These are phyloP conservation scores for Hyaloscypha bicolor DNA, from an alignment of 495 filamentous ascomycete genomes.

Conservation along the genomic window DNA sequence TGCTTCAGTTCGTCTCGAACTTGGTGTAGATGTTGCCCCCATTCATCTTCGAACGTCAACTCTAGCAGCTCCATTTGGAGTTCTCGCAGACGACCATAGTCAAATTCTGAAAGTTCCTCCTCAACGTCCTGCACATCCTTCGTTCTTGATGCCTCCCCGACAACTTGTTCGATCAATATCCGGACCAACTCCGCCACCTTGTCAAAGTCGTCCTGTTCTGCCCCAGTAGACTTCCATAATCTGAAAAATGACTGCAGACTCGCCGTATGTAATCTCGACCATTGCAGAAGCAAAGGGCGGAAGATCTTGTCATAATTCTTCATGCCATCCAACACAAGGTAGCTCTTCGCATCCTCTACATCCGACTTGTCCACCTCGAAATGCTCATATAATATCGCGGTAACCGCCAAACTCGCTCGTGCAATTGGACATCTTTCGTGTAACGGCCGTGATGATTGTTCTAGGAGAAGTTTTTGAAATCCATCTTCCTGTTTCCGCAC, in stretches of 20 bases:
- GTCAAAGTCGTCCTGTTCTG: constrained; percentile 81
- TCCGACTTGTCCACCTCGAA: constrained; percentile 92
- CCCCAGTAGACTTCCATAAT: constrained; percentile 87
- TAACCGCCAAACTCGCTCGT: constrained; percentile 83
- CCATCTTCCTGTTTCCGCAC: constrained; percentile 86
- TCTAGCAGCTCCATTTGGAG: constrained; percentile 96
- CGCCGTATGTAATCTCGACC: constrained; percentile 91
- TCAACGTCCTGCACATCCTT: constrained; percentile 90
- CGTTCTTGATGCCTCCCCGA: constrained; percentile 78
- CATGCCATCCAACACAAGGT: constrained; percentile 70
- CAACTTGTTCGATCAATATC: constrained; percentile 88
- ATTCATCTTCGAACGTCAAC: constrained; percentile 88
- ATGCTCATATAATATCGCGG: constrained; percentile 87
- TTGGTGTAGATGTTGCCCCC: constrained; percentile 86
- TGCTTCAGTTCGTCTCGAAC: constrained; percentile 92
- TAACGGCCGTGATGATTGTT: constrained; percentile 76
- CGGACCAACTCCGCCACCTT: constrained; percentile 90
- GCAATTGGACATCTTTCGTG: constrained; percentile 86
- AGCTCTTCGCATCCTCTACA: constrained; percentile 76
- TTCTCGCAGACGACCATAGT: constrained; percentile 73
- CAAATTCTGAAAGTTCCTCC: constrained; percentile 83
- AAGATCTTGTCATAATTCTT: constrained; percentile 85
- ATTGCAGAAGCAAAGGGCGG: constrained; percentile 86
- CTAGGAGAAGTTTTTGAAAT: constrained; percentile 87
- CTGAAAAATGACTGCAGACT: constrained; percentile 89